Evolutionary conservation across 192 early-diverging fungal species (phyloP).

Genomic region (Entomortierella chlamydospora): DNA sequence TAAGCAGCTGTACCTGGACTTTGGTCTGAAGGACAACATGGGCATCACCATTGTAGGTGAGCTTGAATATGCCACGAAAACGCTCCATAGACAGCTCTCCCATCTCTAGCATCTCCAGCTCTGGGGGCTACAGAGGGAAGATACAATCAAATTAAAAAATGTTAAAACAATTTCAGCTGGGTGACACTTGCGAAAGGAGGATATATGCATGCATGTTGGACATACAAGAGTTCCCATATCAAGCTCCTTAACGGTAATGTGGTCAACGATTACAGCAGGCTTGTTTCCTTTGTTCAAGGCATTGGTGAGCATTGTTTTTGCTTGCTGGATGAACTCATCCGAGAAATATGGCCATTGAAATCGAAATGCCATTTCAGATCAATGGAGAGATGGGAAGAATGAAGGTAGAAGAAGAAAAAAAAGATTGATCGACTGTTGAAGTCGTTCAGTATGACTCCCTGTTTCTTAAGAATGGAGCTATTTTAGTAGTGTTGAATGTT

Average conservation of each 20-base stretch:
- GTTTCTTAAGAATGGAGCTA: too few relatives aligned
- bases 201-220: not conserved
- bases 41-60: conserved; percentile 95
- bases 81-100: conserved; percentile 94
- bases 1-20: conserved; percentile 78
- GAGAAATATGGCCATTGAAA: conserved; percentile 97
- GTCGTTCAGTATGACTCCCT: not conserved
- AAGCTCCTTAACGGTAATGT: conserved; percentile 92
- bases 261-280: conserved; percentile 91
- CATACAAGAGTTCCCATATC: conserved; percentile 91
- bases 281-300: conserved; percentile 96
- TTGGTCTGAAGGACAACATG: conserved; percentile 91
- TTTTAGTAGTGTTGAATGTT: not conserved
- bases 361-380: conserved; percentile 85
- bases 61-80: conserved; percentile 96
- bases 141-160: too few relatives aligned
- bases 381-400: not conserved
- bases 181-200: too few relatives aligned
- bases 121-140: conserved; percentile 76
- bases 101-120: conserved; percentile 98
- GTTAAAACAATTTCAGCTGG: too few relatives aligned
- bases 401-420: not conserved
- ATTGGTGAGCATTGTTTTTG: conserved; percentile 84
- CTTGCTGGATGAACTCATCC: conserved; percentile 87
- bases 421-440: conserved; percentile 14